These are phyloP conservation scores for Nigrograna mackinnonii DNA, from an alignment of 2,329 filamentous ascomycete species.

Conservation along the genomic window DNA sequence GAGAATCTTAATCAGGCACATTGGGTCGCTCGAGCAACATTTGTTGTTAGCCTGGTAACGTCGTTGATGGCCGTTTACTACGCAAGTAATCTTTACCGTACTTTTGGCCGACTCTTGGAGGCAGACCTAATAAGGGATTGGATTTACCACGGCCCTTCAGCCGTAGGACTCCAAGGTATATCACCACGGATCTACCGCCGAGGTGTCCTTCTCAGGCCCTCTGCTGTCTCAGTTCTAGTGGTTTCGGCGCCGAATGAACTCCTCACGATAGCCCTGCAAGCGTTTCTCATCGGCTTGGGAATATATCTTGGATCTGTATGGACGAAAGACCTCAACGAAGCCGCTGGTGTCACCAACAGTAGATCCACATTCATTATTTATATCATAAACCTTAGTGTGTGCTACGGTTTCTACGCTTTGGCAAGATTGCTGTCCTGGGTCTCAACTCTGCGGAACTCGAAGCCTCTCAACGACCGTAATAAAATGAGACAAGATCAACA, in stretches of 20 bases:
- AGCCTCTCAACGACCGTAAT: too few relatives aligned
- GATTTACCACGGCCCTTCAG: not conserved
- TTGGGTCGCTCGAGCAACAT: slow-evolving; percentile 1
- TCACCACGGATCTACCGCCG: not conserved
- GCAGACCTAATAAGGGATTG: not conserved
- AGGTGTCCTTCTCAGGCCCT: not conserved
- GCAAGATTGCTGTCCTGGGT: too few relatives aligned
- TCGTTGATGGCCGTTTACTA: slow-evolving; percentile 2
- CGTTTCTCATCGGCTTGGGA: not conserved
- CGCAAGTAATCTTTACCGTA: not conserved
- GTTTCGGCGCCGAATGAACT: slow-evolving; percentile 1
- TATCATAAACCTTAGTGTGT: too few relatives aligned
- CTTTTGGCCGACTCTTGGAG: not conserved
- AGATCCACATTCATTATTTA: too few relatives aligned
- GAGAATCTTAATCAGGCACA: not conserved
- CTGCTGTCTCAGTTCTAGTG: not conserved
- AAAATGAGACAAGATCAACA: too few relatives aligned
- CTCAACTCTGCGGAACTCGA: too few relatives aligned
- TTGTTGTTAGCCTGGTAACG: not conserved
- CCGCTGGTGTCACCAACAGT: too few relatives aligned
- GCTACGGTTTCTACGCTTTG: too few relatives aligned
- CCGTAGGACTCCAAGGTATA: not conserved
- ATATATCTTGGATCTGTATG: slow-evolving; percentile 2
- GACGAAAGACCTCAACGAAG: not conserved
- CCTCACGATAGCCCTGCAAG: not conserved